Evolutionary conservation across 2,329 filamentous ascomycete genomes (phyloP).

Genomic region (Hymenotorrendiella dingleyae): DNA sequence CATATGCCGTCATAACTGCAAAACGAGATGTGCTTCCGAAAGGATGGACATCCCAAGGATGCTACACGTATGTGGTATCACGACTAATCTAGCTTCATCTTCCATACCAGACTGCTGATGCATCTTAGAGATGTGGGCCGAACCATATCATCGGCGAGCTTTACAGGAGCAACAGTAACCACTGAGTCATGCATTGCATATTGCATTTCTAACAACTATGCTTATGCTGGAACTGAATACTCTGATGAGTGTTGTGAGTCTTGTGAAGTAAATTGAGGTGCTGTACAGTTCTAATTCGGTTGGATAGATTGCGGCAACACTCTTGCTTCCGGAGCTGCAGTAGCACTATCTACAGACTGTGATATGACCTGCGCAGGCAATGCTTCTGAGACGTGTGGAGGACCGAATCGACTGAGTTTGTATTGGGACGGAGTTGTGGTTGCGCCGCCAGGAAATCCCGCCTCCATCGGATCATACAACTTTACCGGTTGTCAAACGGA

Average conservation of each 20-base stretch:
- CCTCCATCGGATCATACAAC: constrained; percentile 38
- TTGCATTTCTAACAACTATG: constrained; percentile 18
- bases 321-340: constrained; percentile 11
- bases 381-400: constrained; percentile 31
- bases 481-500: constrained; percentile 46
- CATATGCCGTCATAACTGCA: constrained; percentile 1
- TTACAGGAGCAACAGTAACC: constrained; percentile 20
- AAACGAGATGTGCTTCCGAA: constrained; percentile 12
- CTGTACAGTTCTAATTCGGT: neutral
- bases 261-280: neutral
- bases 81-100: too few species aligned
- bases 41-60: constrained; percentile 23
- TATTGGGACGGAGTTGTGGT: constrained; percentile 25
- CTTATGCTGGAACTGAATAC: constrained; percentile 28
- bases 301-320: constrained; percentile 18
- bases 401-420: constrained; percentile 24
- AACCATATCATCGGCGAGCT: constrained; percentile 18
- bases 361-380: constrained; percentile 28
- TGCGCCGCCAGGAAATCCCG: constrained; percentile 34
- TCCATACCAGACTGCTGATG: neutral
- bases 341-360: constrained; percentile 17
- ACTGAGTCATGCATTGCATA: constrained; percentile 25
- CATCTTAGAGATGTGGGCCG: constrained; percentile 15
- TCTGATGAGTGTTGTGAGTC: constrained; percentile 25
- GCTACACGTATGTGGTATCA: constrained; percentile 19